Percentiles rank a stretch among this genome's conserved stretches.
phyloP scores from a whole-genome alignment of 148 eudicot genomes.

The Chenopodium formosanum region DNA sequence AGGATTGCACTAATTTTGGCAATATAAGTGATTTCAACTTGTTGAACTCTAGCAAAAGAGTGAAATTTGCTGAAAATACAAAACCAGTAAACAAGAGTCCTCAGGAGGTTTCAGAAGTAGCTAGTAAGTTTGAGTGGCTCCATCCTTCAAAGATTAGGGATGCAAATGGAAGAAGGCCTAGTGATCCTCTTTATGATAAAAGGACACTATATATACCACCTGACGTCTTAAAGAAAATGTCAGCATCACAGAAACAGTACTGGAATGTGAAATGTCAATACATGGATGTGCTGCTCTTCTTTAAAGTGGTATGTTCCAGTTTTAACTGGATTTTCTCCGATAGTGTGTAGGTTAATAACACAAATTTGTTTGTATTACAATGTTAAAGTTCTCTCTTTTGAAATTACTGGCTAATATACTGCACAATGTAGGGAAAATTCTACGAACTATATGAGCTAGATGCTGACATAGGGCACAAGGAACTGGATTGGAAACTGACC shows the following conservation, averaged over 20 bases:
- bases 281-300: conserved; percentile 88
- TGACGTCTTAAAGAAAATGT: conserved; percentile 77
- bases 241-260: conserved; percentile 96
- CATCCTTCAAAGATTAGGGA: conserved; percentile 77
- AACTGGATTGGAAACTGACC: conserved; percentile 97
- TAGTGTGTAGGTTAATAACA: background rate
- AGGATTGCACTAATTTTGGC: conserved; percentile 43
- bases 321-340: background rate
- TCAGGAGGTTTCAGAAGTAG: conserved; percentile 38
- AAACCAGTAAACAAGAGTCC: conserved; percentile 28
- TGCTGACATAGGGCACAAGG: conserved; percentile 97
- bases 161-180: conserved; percentile 81
- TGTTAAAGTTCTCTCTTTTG: background rate
- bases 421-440: conserved; percentile 66
- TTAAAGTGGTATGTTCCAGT: conserved; percentile 81
- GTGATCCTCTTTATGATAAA: conserved; percentile 68
- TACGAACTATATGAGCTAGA: conserved; percentile 97
- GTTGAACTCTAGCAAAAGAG: conserved; percentile 52
- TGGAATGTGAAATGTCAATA: conserved; percentile 85
- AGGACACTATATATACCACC: conserved; percentile 87
- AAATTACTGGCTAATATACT: background rate
- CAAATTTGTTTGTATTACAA: background rate
- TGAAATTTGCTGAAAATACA: conserved; percentile 42
- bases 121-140: conserved; percentile 91
- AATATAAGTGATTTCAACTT: conserved; percentile 29